Conservation (phyloP, 768 basidiomycete genomes). For the Naganishia vaughanmartiniae region DNA sequence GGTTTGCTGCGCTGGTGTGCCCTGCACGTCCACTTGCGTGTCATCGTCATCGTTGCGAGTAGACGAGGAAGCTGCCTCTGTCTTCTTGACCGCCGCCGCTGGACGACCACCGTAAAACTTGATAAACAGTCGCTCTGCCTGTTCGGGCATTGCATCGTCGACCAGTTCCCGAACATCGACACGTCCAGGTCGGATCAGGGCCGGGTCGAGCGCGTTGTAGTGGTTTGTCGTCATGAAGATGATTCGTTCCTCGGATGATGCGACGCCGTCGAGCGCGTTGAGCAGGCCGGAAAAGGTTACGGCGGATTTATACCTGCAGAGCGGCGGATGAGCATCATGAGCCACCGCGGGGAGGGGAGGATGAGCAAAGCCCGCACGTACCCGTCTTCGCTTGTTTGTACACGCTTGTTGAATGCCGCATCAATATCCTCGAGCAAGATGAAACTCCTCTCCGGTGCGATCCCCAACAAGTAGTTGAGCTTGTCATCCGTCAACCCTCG, state of each 20-base stretch:
- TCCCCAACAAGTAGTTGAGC: constrained; percentile 84
- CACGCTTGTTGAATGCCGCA: constrained; percentile 90
- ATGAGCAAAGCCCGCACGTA: constrained; percentile 53
- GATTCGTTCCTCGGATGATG: constrained; percentile 95
- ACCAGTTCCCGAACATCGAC: constrained; percentile 82
- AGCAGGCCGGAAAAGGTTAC: constrained; percentile 97
- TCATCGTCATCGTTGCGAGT: no score
- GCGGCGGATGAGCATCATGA: background rate
- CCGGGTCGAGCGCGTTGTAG: constrained; percentile 79
- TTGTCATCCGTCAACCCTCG: constrained; percentile 96
- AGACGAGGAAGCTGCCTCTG: constrained; percentile 36
- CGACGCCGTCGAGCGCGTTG: constrained; percentile 95
- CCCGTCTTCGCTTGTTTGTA: constrained; percentile 89
- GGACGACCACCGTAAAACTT: constrained; percentile 66
- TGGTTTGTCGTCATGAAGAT: constrained; percentile 99
- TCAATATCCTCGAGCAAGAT: constrained; percentile 97
- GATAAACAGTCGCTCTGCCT: constrained; percentile 73
- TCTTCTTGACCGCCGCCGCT: constrained; percentile 49
- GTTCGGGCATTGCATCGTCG: constrained; percentile 78
- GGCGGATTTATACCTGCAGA: constrained; percentile 77
- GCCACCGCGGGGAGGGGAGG: background rate
- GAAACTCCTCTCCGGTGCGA: constrained; percentile 87
- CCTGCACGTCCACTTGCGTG: constrained; percentile 50
- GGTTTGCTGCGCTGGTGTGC: background rate
- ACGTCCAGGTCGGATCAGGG: constrained; percentile 89